These are phyloP conservation scores for Corymbia calophylla DNA, from an alignment of 441 rosid genomes.

Conservation along the genomic window DNA sequence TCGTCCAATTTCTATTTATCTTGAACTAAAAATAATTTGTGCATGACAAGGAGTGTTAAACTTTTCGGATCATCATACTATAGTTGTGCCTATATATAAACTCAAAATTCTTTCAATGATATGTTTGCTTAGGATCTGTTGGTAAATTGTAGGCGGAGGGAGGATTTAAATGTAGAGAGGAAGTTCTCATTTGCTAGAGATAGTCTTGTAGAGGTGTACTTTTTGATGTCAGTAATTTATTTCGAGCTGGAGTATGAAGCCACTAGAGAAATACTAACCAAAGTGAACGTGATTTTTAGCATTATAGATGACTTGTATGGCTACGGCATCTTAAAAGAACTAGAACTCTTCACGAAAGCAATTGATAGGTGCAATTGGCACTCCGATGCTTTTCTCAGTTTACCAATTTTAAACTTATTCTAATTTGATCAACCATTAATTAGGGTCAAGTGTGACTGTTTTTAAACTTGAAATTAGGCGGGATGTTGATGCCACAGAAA, in stretches of 20 bases:
- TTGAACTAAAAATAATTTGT: neutral
- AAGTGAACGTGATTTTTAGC: neutral
- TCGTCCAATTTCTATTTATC: neutral
- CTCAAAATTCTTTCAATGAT: neutral
- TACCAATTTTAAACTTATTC: neutral
- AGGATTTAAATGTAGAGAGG: neutral
- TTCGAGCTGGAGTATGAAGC: neutral
- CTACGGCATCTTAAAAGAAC: neutral
- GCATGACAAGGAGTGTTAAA: neutral
- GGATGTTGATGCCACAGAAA: neutral
- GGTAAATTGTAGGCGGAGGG: neutral
- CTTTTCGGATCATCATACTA: neutral
- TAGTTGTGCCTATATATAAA: neutral
- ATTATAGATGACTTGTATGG: neutral
- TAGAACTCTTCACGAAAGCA: neutral
- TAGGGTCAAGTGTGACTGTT: neutral
- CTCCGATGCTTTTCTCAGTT: neutral
- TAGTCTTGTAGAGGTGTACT: neutral
- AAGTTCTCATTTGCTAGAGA: neutral
- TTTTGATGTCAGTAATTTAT: neutral
- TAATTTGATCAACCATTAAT: neutral
- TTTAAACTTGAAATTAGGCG: neutral
- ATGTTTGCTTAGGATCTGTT: neutral
- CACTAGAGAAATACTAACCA: neutral
- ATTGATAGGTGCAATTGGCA: neutral